Conservation (phyloP, 2,329 filamentous ascomycete species). For the Trichoderma koningii region DNA sequence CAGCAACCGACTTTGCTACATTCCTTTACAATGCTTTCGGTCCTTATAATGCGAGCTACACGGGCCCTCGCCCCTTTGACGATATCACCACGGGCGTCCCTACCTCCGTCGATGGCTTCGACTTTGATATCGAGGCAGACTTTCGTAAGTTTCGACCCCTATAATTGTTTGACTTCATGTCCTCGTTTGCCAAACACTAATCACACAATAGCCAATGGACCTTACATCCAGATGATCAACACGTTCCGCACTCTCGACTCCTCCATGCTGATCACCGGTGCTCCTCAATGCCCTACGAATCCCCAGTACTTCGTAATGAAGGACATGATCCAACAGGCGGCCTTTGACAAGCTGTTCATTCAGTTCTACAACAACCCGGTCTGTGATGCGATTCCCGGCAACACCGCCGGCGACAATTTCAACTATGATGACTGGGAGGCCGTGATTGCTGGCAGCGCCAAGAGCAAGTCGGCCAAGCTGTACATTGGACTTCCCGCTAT, state of each 20-base stretch:
- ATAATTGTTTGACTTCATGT: background rate
- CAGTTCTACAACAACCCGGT: slow-evolving; percentile 53
- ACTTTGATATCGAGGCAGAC: slow-evolving; percentile 45
- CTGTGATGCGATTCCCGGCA: slow-evolving; percentile 42
- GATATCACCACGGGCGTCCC: slow-evolving; percentile 31
- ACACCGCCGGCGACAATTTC: slow-evolving; percentile 40
- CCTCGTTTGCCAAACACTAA: background rate
- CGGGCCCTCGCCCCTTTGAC: slow-evolving; percentile 46
- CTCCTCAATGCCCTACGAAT: slow-evolving; percentile 48
- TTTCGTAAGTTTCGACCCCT: slow-evolving; percentile 35
- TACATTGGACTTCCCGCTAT: slow-evolving; percentile 48
- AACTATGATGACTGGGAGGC: slow-evolving; percentile 49
- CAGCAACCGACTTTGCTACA: slow-evolving; percentile 43
- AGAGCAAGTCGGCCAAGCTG: slow-evolving; percentile 47
- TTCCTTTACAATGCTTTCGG: slow-evolving; percentile 46
- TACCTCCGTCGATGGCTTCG: slow-evolving; percentile 45
- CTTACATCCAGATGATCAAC: slow-evolving; percentile 45
- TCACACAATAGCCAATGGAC: slow-evolving; percentile 36
- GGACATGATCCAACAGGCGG: slow-evolving; percentile 43
- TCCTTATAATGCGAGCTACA: slow-evolving; percentile 38
- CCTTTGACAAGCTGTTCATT: slow-evolving; percentile 49
- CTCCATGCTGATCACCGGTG: slow-evolving; percentile 45
- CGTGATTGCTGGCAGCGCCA: slow-evolving; percentile 38
- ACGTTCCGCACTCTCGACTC: slow-evolving; percentile 39
- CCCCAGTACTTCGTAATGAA: slow-evolving; percentile 39